Evolutionary conservation across 2,329 filamentous ascomycete genomes (phyloP).

Genomic region (Pseudopithomyces maydicus): DNA sequence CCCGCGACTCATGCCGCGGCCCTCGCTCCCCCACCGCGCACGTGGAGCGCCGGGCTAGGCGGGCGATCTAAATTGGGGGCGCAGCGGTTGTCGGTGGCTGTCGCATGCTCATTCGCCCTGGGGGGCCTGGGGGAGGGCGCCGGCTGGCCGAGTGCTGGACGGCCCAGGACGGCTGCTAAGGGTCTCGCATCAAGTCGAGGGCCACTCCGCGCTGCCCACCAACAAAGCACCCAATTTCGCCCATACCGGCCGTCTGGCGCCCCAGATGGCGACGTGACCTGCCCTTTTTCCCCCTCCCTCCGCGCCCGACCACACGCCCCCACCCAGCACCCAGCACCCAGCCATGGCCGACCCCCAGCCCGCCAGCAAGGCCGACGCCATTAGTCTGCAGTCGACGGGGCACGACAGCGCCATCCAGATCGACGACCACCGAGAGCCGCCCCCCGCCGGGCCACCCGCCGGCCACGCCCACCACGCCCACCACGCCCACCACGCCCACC

Average conservation of each 20-base stretch:
- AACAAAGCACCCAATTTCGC: conserved; percentile 2
- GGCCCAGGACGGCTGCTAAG: not conserved
- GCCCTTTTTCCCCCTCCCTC: not conserved
- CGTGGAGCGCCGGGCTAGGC: not conserved
- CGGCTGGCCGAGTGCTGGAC: not conserved
- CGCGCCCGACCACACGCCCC: not conserved
- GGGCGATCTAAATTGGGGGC: not conserved
- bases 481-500: not conserved
- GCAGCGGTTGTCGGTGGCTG: too few relatives aligned
- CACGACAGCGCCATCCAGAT: conserved; percentile 31
- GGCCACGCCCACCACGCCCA: not conserved
- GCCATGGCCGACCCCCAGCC: conserved; percentile 18
- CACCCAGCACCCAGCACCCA: not conserved
- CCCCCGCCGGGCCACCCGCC: not conserved
- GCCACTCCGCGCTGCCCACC: not conserved
- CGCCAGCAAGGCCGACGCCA: conserved; percentile 16
- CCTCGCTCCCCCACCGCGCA: not conserved
- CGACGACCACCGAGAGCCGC: conserved; percentile 7
- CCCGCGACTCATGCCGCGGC: not conserved
- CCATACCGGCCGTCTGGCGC: conserved; percentile 3
- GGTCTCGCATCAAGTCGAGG: too few relatives aligned
- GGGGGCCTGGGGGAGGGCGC: too few relatives aligned
- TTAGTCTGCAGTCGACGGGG: conserved; percentile 19
- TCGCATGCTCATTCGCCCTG: not conserved
- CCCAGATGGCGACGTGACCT: not conserved